A percentile compares a stretch with the other conserved stretches of the same genome.
Evolutionary conservation across 2,329 filamentous ascomycete species (phyloP).

Genomic region (Spiromastix sp.): DNA sequence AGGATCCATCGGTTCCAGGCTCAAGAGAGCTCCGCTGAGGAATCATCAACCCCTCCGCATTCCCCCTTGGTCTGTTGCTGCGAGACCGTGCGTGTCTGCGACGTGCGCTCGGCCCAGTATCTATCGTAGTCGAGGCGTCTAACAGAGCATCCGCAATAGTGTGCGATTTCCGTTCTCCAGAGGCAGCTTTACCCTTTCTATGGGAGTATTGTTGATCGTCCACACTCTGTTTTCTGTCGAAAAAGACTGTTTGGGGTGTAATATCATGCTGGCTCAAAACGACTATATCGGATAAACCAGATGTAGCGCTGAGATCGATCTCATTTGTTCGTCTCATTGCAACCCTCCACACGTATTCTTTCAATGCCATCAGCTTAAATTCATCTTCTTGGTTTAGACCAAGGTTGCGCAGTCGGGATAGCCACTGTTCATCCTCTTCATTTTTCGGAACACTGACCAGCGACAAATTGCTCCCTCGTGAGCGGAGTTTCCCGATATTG

Average conservation of each 20-base stretch:
- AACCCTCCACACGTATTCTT: constrained; percentile 85
- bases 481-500: constrained; percentile 47
- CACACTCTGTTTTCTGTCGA: constrained; percentile 62
- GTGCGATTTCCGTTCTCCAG: constrained; percentile 42
- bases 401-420: constrained; percentile 72
- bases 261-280: constrained; percentile 65
- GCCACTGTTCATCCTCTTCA: constrained; percentile 89
- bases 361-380: constrained; percentile 71
- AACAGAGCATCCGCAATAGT: constrained; percentile 85
- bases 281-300: constrained; percentile 56
- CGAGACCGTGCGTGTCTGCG: constrained; percentile 31
- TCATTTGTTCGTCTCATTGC: constrained; percentile 59
- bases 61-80: constrained; percentile 29
- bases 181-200: constrained; percentile 20
- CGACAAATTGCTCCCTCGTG: constrained; percentile 32
- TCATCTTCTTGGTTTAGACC: constrained; percentile 79
- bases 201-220: constrained; percentile 24
- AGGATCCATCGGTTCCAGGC: constrained; percentile 17
- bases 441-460: constrained; percentile 61
- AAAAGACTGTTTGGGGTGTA: constrained; percentile 81
- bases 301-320: constrained; percentile 25
- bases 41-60: constrained; percentile 9
- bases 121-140: constrained; percentile 83
- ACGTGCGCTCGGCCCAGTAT: constrained; percentile 47
- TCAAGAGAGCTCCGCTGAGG: constrained; percentile 15